A percentile compares a stretch with the other conserved stretches of the same genome.
phyloP scores from a whole-genome alignment of 345 rosid species.

The Aegle marmelos region DNA sequence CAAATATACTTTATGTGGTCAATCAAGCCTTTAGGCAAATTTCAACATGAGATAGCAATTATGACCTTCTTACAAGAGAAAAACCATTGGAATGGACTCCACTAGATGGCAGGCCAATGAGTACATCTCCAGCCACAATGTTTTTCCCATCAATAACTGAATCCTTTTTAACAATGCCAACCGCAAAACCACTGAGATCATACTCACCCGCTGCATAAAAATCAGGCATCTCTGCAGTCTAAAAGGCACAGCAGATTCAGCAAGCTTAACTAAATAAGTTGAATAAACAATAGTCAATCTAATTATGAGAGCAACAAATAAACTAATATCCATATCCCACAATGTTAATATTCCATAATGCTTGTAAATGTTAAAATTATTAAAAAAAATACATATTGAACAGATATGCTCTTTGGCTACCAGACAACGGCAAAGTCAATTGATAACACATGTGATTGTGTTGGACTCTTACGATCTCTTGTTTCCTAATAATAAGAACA shows the following conservation, averaged over 20 bases:
- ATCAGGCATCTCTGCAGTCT: conserved; percentile 98
- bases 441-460: neutral
- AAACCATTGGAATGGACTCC: conserved; percentile 98
- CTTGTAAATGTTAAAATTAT: neutral
- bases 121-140: conserved; percentile 73
- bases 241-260: conserved; percentile 5
- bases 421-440: neutral
- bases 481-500: neutral
- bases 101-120: conserved; percentile 86
- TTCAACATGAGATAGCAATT: neutral
- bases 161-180: conserved; percentile 77
- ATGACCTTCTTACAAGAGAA: conserved; percentile 82
- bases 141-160: conserved; percentile 79
- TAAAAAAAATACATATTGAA: neutral
- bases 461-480: neutral
- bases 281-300: neutral
- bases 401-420: neutral
- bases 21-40: neutral
- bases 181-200: conserved; percentile 93
- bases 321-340: too few species aligned
- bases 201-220: conserved; percentile 85
- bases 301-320: neutral
- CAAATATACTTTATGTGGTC: neutral
- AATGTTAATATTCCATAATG: neutral
- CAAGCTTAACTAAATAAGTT: neutral